These are phyloP conservation scores for Phytophthora melonis DNA, from an alignment of 352 stramenopile genomes.

Conservation along the genomic window DNA sequence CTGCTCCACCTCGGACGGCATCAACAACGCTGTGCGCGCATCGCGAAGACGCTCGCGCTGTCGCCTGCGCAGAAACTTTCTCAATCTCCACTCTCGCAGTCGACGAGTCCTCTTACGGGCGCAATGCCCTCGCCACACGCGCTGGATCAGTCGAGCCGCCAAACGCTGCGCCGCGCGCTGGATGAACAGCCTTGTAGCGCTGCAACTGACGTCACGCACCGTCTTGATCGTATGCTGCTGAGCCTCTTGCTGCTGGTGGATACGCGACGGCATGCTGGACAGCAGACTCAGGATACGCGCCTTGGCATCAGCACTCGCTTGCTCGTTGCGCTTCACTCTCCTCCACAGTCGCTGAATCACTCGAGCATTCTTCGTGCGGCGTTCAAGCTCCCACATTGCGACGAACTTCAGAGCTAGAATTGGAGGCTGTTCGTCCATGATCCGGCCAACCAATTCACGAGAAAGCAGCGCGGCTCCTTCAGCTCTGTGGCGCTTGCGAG, in stretches of 20 bases:
- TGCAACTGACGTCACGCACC: conserved; percentile 18
- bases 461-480: conserved; percentile 19
- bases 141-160: conserved; percentile 52
- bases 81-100: conserved; percentile 37
- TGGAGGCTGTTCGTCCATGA: conserved; percentile 19
- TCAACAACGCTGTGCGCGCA: conserved; percentile 44
- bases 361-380: not conserved
- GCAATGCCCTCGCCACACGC: conserved; percentile 64
- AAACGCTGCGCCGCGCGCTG: conserved; percentile 32
- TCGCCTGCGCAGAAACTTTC: conserved; percentile 29
- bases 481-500: conserved; percentile 18
- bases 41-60: conserved; percentile 47
- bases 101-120: conserved; percentile 37
- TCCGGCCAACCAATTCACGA: conserved; percentile 6
- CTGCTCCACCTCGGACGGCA: conserved; percentile 29
- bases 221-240: conserved; percentile 13
- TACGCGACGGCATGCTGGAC: conserved; percentile 13
- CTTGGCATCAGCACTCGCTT: conserved; percentile 31
- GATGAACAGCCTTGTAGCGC: conserved; percentile 19
- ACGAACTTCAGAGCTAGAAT: conserved; percentile 8
- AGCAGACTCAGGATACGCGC: conserved; percentile 37
- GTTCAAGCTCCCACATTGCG: conserved; percentile 16
- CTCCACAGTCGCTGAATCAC: conserved; percentile 45
- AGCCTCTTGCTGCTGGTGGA: conserved; percentile 25
- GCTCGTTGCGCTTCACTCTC: conserved; percentile 18